phyloP scores from a whole-genome alignment of 2,329 filamentous ascomycete genomes.

The Plenodomus tracheiphilus region DNA sequence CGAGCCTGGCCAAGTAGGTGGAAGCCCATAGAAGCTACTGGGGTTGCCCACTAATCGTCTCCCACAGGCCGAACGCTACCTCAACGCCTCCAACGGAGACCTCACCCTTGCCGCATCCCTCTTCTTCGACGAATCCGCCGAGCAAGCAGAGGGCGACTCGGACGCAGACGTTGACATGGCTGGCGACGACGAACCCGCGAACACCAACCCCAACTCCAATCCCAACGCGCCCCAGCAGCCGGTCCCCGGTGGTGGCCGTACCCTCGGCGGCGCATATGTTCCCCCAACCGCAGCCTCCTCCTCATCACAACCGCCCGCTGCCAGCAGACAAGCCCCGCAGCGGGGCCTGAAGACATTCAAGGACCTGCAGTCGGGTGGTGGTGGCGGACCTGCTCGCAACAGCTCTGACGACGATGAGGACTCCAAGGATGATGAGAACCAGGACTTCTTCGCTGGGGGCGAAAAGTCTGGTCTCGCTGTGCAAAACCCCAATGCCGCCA shows the following conservation, averaged over 20 bases:
- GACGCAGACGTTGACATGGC: conserved; percentile 40
- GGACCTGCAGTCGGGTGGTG: conserved; percentile 51
- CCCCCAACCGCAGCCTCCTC: conserved; percentile 27
- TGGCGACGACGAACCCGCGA: conserved; percentile 31
- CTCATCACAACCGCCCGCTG: conserved; percentile 24
- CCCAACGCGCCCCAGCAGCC: conserved; percentile 27
- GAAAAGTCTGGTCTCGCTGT: conserved; percentile 79
- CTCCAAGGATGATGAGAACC: conserved; percentile 61
- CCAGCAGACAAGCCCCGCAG: conserved; percentile 32
- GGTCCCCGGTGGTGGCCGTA: conserved; percentile 40
- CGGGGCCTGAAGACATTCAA: conserved; percentile 48
- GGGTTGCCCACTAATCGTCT: conserved; percentile 14
- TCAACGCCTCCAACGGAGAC: conserved; percentile 51
- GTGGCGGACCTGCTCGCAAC: conserved; percentile 43
- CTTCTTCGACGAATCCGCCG: conserved; percentile 47
- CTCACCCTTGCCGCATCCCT: conserved; percentile 50
- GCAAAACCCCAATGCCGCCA: conserved; percentile 62
- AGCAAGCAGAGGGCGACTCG: conserved; percentile 21
- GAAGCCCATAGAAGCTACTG: conserved; percentile 32
- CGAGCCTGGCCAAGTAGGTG: conserved; percentile 36
- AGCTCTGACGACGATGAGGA: conserved; percentile 62
- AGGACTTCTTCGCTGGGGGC: conserved; percentile 79
- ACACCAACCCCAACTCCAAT: conserved; percentile 18
- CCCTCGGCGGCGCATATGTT: conserved; percentile 41
- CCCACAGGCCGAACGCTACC: conserved; percentile 49